Percentiles rank a stretch among this genome's conserved stretches.
Conservation (phyloP, 306 rosid species). For the Cercis canadensis region DNA sequence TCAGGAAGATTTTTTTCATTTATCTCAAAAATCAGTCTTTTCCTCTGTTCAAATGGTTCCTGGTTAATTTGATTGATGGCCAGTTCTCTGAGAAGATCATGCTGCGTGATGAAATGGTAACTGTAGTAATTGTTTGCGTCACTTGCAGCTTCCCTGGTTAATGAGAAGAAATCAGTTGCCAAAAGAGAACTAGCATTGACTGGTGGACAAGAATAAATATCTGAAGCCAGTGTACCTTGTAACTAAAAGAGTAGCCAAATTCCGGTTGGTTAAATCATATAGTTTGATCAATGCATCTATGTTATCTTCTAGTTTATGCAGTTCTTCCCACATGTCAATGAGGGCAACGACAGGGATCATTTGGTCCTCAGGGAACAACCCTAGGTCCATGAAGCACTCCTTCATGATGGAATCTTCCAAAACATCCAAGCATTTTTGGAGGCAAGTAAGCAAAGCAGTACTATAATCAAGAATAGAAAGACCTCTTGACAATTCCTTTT, state of each 20-base stretch:
- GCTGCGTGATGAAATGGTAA: conserved; percentile 57
- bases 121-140: conserved; percentile 49
- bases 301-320: conserved; percentile 41
- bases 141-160: conserved; percentile 49
- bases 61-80: conserved; percentile 46
- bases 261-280: conserved; percentile 33
- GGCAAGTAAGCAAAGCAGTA: conserved; percentile 39
- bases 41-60: conserved; percentile 45
- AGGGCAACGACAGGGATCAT: conserved; percentile 55
- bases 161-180: conserved; percentile 12
- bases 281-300: conserved; percentile 48
- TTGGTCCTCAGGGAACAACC: conserved; percentile 69
- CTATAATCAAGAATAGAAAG: conserved; percentile 44
- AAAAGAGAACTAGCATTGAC: too few relatives aligned
- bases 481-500: conserved; percentile 33
- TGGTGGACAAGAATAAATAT: too few relatives aligned
- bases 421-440: conserved; percentile 55
- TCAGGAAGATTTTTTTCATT: conserved; percentile 50
- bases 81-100: conserved; percentile 67
- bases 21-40: conserved; percentile 54
- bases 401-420: conserved; percentile 36
- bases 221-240: too few relatives aligned
- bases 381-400: conserved; percentile 71
- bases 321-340: conserved; percentile 63
- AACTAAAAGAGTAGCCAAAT: conserved; percentile 45